phyloP scores from a whole-genome alignment of 2,329 filamentous ascomycete genomes.

The Apiospora kogelbergensis region DNA sequence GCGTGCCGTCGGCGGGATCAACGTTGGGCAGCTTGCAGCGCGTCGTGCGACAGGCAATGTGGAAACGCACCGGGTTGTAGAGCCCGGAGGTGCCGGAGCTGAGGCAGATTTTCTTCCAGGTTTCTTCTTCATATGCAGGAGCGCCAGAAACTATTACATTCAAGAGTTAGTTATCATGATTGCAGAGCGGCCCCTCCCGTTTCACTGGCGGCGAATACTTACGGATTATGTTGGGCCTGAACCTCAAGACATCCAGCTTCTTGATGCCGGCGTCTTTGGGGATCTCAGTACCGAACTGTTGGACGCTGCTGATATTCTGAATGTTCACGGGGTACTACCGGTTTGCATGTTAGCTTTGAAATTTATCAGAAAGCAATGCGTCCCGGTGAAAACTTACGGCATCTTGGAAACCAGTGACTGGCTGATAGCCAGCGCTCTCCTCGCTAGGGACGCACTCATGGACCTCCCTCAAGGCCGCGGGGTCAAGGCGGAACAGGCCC shows the following conservation, averaged over 20 bases:
- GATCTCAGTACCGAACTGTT: constrained; percentile 58
- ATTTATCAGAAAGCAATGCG: background rate
- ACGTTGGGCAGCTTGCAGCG: constrained; percentile 73
- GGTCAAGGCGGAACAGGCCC: constrained; percentile 68
- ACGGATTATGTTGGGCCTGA: constrained; percentile 72
- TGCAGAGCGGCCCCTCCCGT: background rate
- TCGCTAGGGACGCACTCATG: constrained; percentile 59
- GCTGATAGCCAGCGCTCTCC: constrained; percentile 61
- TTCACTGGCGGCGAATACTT: constrained; percentile 23
- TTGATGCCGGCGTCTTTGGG: constrained; percentile 47
- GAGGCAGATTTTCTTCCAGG: constrained; percentile 63
- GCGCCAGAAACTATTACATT: constrained; percentile 55
- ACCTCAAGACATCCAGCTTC: constrained; percentile 61
- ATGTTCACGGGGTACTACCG: constrained; percentile 68
- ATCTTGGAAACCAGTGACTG: constrained; percentile 68
- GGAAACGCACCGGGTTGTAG: constrained; percentile 42
- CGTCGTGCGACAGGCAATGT: constrained; percentile 64
- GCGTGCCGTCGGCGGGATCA: constrained; percentile 58
- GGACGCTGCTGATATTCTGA: constrained; percentile 63
- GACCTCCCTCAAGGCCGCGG: constrained; percentile 55
- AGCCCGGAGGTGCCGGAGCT: constrained; percentile 49
- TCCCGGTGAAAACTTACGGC: constrained; percentile 48
- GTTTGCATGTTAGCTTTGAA: constrained; percentile 8
- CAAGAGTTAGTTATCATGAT: background rate
- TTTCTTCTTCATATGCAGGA: constrained; percentile 67